Evolutionary conservation across 129 eudicot genomes (phyloP).

Genomic region (Flaveria robusta): DNA sequence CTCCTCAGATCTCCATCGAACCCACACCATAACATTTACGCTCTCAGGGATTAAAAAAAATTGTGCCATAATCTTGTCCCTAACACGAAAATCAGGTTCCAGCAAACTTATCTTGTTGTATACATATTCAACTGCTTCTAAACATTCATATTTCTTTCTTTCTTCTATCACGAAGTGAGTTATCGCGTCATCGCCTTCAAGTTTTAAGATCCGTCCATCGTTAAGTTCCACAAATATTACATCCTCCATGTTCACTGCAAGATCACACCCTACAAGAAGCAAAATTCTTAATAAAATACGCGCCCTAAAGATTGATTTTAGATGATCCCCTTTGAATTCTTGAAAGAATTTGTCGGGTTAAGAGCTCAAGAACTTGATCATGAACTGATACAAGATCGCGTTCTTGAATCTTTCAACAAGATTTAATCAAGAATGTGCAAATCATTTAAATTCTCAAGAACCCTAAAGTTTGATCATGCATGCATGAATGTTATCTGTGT

Average conservation of each 20-base stretch:
- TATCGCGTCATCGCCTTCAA: neutral
- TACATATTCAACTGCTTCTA: neutral
- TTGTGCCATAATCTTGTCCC: constrained; percentile 1
- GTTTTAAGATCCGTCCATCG: neutral
- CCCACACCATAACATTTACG: no score
- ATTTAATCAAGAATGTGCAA: neutral
- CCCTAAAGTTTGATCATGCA: neutral
- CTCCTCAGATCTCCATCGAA: no score
- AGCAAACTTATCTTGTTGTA: neutral
- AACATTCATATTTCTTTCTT: neutral
- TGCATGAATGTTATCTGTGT: neutral
- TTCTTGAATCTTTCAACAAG: neutral
- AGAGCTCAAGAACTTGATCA: neutral
- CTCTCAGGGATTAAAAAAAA: neutral
- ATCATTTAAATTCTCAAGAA: no score
- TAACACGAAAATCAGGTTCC: constrained; percentile 11
- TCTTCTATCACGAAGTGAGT: neutral
- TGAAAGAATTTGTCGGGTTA: no score
- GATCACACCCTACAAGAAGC: neutral
- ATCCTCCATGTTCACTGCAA: neutral
- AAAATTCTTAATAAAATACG: neutral
- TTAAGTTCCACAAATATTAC: neutral
- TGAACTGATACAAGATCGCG: neutral
- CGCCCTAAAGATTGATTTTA: no score
- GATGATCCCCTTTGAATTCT: no score